Percentiles rank a stretch among this genome's conserved stretches.
phyloP scores from a whole-genome alignment of 768 basidiomycete genomes.

The Pisolithus microcarpus region DNA sequence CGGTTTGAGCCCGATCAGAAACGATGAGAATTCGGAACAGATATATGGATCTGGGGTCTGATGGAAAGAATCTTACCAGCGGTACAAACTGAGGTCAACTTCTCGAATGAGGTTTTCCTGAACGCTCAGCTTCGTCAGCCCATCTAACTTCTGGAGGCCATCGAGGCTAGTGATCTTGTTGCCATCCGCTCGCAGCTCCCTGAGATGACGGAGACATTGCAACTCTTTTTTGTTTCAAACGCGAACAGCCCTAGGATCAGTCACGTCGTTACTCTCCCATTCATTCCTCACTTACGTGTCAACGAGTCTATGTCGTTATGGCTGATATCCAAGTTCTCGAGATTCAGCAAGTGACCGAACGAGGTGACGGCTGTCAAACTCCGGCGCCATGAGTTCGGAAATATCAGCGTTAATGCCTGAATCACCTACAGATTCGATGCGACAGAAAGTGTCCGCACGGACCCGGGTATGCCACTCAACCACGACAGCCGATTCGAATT shows the following conservation, averaged over 20 bases:
- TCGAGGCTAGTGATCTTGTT: slow-evolving; percentile 71
- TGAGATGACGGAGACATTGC: slow-evolving; percentile 72
- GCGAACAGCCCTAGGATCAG: slow-evolving; percentile 5
- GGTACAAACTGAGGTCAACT: slow-evolving; percentile 52
- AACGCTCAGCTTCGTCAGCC: slow-evolving; percentile 77
- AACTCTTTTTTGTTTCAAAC: slow-evolving; percentile 50
- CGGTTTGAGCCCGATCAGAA: slow-evolving; percentile 6
- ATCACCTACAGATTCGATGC: slow-evolving; percentile 58
- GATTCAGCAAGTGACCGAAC: slow-evolving; percentile 76
- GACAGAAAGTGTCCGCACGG: slow-evolving; percentile 70
- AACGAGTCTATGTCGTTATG: slow-evolving; percentile 84
- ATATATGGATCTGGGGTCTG: slow-evolving; percentile 2
- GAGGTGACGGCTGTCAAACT: slow-evolving; percentile 85
- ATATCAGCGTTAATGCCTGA: slow-evolving; percentile 5
- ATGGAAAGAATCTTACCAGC: slow-evolving; percentile 46
- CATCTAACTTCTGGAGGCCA: slow-evolving; percentile 73
- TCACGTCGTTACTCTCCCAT: neutral
- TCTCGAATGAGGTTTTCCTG: slow-evolving; percentile 62
- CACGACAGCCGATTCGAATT: slow-evolving; percentile 70
- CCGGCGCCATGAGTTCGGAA: slow-evolving; percentile 11
- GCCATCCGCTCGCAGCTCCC: slow-evolving; percentile 85
- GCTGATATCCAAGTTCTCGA: slow-evolving; percentile 89
- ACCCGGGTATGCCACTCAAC: slow-evolving; percentile 70
- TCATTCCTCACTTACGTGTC: slow-evolving; percentile 51
- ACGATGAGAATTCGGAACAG: neutral